Conservation (phyloP, 768 basidiomycete species). For the Mycena leptocephala region DNA sequence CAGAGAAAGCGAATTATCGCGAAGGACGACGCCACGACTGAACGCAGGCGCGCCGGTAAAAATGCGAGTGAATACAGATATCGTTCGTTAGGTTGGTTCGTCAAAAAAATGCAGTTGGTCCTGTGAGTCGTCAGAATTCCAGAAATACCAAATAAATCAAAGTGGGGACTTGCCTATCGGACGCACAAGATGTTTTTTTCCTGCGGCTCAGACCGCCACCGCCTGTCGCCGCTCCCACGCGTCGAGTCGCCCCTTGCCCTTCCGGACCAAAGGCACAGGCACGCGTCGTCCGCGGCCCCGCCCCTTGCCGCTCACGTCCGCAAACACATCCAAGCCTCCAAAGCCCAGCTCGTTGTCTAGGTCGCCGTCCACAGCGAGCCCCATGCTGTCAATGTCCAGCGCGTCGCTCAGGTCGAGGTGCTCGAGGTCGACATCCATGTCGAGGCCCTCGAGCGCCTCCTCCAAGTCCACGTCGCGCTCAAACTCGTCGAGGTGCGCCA, state of each 20-base stretch:
- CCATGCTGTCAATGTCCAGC: constrained; percentile 28
- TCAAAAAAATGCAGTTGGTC: constrained; percentile 13
- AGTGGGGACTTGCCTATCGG: neutral
- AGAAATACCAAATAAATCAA: neutral
- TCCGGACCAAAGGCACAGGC: neutral
- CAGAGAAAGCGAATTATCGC: neutral
- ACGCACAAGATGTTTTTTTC: neutral
- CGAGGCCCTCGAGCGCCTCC: constrained; percentile 13
- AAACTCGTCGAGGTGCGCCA: constrained; percentile 26
- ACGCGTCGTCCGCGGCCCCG: neutral
- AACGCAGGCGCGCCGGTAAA: neutral
- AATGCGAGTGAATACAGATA: neutral
- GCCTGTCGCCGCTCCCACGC: constrained; percentile 20
- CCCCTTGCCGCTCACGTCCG: constrained; percentile 13
- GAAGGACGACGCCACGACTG: neutral
- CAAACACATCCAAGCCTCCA: constrained; percentile 25
- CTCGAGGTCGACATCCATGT: constrained; percentile 34
- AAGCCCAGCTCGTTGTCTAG: constrained; percentile 14
- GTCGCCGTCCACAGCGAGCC: constrained; percentile 27
- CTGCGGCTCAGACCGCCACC: constrained; percentile 14
- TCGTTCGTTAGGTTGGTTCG: neutral
- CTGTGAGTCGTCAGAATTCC: neutral
- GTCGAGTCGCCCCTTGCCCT: constrained; percentile 16
- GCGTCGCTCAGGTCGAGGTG: constrained; percentile 28
- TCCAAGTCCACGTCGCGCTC: constrained; percentile 22